Percentiles rank a stretch among this genome's conserved stretches.
These are phyloP conservation scores for Neurospora sp. DNA, from an alignment of 495 filamentous ascomycete genomes.

Conservation along the genomic window DNA sequence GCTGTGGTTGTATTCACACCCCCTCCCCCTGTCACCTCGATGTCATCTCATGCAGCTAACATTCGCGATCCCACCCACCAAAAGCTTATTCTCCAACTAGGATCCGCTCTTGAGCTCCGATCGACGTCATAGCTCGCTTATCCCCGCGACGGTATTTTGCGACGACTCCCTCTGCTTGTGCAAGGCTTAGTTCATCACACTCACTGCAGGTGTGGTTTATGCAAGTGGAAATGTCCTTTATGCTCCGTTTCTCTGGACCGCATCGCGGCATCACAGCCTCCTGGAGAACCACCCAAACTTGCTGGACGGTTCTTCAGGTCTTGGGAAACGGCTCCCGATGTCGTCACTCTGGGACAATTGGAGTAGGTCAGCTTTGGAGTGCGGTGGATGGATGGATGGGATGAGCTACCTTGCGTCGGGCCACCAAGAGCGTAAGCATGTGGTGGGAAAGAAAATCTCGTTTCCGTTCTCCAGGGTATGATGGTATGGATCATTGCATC, in stretches of 20 bases:
- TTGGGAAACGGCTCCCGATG: neutral
- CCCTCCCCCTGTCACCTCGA: slow-evolving; percentile 1
- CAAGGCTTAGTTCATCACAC: neutral
- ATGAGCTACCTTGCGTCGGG: neutral
- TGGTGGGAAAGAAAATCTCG: neutral
- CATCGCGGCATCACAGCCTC: neutral
- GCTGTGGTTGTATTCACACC: neutral
- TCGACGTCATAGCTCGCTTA: slow-evolving; percentile 15
- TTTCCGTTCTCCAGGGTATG: neutral
- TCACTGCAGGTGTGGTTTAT: neutral
- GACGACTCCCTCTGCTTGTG: neutral
- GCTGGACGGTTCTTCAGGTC: neutral
- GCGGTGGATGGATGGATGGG: neutral
- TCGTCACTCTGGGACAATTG: neutral
- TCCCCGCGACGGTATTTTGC: neutral
- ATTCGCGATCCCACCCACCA: neutral
- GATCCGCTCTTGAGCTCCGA: neutral
- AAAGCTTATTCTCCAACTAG: slow-evolving; percentile 11
- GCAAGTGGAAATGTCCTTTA: neutral
- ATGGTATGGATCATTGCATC: neutral
- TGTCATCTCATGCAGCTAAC: slow-evolving; percentile 10
- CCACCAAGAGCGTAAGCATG: neutral
- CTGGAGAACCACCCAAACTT: neutral
- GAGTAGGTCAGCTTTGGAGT: neutral
- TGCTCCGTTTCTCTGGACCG: neutral